Evolutionary conservation across 768 basidiomycete species (phyloP), one percentile per base, ranked within the genome.

Genomic region (Rhizopogon vinicolor): DNA sequence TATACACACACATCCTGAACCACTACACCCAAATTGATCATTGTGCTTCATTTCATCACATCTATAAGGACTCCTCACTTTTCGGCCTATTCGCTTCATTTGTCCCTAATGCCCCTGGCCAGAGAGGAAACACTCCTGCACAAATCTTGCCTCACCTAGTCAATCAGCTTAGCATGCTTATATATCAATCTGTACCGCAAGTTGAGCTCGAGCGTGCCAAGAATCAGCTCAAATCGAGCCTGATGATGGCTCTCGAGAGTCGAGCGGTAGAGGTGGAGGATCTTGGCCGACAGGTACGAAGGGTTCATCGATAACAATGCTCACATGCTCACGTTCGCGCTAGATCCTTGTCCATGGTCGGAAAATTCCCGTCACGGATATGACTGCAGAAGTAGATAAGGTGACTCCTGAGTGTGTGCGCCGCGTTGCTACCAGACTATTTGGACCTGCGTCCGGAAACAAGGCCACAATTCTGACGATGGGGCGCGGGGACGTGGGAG

Each of bases 11-110:
- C 67, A 93, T 98, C 64, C 85, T 98, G 55, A 98, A 98, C 69
- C 89, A 91, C 65, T 91, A 93, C 75, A 83, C 93, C 50, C 86
- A 91, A 65, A 82, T 98, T 64, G 96, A 98, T 70, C 92, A 94
- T 70, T 98, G 95, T 69, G 87, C 91, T 8, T 88, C 92, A 18
- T 98, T 97, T 86, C 94, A 98, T 68, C 96, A 98, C 72, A 94
- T 95, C 66, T 98, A 98, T 72, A 85, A 86, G 54, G 95, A 98
- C 68, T 91, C 92, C 0, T 93, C 93, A 4, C 78, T 98, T 5
- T 97, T 98, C 68, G 96, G 95, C 2, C 78, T 98, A 39, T 89
- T 90, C 63, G 93, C 92, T 1, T 85, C 90, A 22, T 93, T 95
- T 68, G 74, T 88, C 9, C 90, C 90, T 40, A 77, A 80, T 45